phyloP scores from a whole-genome alignment of 306 rosid genomes.

The Vigna hirtella region DNA sequence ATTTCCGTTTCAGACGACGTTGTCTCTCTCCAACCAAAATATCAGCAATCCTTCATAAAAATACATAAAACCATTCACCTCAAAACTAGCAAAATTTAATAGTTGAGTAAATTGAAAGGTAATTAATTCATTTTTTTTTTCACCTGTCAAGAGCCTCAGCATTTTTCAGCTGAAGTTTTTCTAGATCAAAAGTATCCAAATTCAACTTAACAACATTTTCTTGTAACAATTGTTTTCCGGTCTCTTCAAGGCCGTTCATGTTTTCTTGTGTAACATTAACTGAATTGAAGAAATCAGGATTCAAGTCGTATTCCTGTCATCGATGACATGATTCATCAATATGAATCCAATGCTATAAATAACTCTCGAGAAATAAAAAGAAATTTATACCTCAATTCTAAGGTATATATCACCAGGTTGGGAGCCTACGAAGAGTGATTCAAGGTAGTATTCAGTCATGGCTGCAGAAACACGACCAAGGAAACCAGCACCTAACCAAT shows the following conservation, averaged over 20 bases:
- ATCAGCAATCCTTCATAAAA: slow-evolving; percentile 25
- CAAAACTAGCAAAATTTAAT: background rate
- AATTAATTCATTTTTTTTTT: too few relatives aligned
- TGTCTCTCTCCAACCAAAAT: background rate
- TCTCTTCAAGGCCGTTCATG: background rate
- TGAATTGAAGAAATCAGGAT: fast-evolving
- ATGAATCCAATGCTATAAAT: background rate
- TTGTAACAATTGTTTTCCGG: background rate
- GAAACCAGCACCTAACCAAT: background rate
- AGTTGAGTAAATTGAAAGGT: too few relatives aligned
- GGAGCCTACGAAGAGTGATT: background rate
- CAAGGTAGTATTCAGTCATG: background rate
- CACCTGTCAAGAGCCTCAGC: background rate
- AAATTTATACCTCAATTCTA: background rate
- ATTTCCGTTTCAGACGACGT: slow-evolving; percentile 26
- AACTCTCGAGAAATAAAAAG: background rate
- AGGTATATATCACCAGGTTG: background rate
- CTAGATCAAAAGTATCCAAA: background rate
- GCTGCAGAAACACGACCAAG: background rate
- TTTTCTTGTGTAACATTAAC: background rate
- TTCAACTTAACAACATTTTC: background rate
- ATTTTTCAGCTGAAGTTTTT: background rate
- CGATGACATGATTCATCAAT: background rate
- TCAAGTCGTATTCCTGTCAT: background rate
- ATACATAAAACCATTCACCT: too few relatives aligned